Evolutionary conservation across 768 basidiomycete genomes (phyloP), one percentile per base, ranked within the genome.

Genomic region (Pilatotrama ljubarskyi): DNA sequence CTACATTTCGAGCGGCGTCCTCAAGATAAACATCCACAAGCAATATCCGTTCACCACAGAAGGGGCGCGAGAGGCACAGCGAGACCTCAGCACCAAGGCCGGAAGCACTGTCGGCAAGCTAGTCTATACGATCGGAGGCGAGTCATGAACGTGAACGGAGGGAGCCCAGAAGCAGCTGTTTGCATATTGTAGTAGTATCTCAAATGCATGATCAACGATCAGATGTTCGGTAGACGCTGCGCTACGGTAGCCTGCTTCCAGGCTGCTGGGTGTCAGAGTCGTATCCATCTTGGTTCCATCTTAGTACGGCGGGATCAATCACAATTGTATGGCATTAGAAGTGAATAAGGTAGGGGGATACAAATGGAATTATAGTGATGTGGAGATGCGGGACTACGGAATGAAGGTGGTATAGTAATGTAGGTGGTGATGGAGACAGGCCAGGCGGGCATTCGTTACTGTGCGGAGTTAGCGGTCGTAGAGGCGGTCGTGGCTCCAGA

Each of bases 61-160:
- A 54, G 93, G 90, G 0, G 84, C 87, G 13, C 78, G 75, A 64
- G 78, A 89, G 58, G 86, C 92, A 0, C 94, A 98, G 63, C 76
- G 66, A 4, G 93, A 95, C 67, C 77, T 96, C 55, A 79, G 81
- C 0, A 77, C 82, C 10, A 58, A 54, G 58, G 58, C 66, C 2
- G 86, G 95, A 36, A 85, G 83, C 70, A 93, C 93, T n/a, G 80
- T 80, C 1, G 95, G 95, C 4, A 97, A 97, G 72, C 69, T 97
- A 64, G 63, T 97, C 41, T 78, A 97, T 66, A 90, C 88, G 69
- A 82, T 92, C 22, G 69, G 55, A 29, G 47, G 68, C 13, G 59
- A 74, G 37, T 58, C 62, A 42, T 65, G 41, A 59, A 11, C 24
- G 46, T 40, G 3, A 3, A 15, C 38, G n/a, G n/a, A n/a, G 38